A percentile compares a stretch with the other conserved stretches of the same genome.
Evolutionary conservation across 2,329 filamentous ascomycete species (phyloP).

Genomic region (Stenocarpella maydis): DNA sequence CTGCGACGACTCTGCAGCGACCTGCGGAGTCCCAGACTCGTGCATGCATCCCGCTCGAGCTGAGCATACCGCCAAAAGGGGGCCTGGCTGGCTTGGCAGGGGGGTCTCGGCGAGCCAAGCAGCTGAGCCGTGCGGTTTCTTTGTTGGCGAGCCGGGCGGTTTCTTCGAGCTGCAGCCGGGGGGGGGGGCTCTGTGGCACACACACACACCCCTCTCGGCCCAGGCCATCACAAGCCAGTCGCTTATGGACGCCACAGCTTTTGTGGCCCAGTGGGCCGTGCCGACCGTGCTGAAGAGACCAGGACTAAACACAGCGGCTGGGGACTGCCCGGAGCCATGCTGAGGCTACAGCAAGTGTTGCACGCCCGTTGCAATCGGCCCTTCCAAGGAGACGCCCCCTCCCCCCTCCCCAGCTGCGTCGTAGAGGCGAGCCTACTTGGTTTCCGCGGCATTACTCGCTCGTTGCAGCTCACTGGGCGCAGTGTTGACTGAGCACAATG

Average conservation of each 20-base stretch:
- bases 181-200: constrained; percentile 46
- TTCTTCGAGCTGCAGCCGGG: constrained; percentile 45
- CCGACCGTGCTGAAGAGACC: constrained; percentile 49
- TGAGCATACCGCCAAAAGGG: constrained; percentile 45
- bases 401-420: constrained; percentile 40
- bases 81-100: constrained; percentile 52
- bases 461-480: no score
- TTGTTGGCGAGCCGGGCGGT: constrained; percentile 44
- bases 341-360: constrained; percentile 31
- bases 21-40: constrained; percentile 54
- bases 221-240: constrained; percentile 46
- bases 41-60: constrained; percentile 51
- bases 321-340: neutral
- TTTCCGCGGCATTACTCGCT: no score
- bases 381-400: no score
- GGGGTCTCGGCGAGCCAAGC: constrained; percentile 48
- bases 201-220: constrained; percentile 47
- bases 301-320: constrained; percentile 37
- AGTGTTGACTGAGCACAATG: neutral
- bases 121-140: constrained; percentile 46
- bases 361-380: constrained; percentile 29
- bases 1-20: constrained; percentile 51
- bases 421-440: constrained; percentile 7
- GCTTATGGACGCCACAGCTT: constrained; percentile 49
- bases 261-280: constrained; percentile 46